These are phyloP conservation scores for Urtica urens DNA, from an alignment of 306 rosid species.

Conservation along the genomic window DNA sequence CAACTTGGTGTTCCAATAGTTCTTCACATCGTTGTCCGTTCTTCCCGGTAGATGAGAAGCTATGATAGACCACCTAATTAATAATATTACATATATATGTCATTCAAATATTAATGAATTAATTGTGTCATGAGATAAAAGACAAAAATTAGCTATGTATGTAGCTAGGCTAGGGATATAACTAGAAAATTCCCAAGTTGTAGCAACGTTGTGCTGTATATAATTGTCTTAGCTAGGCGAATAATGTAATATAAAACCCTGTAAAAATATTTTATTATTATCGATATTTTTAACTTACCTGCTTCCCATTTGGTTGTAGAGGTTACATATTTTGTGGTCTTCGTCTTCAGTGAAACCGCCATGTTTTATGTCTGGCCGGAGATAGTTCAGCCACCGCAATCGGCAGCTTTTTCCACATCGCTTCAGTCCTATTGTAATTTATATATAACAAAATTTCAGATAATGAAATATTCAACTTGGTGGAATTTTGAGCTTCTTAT, in stretches of 20 bases:
- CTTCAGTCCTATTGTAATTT: slow-evolving; percentile 62
- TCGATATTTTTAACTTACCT: slow-evolving; percentile 31
- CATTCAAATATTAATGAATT: no score
- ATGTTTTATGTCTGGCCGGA: slow-evolving; percentile 79
- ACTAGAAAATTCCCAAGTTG: neutral
- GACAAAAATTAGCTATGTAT: no score
- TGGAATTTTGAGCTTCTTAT: no score
- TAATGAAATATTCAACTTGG: no score
- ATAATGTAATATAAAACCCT: no score
- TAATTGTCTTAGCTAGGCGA: no score
- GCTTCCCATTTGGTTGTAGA: slow-evolving; percentile 67
- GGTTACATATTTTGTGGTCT: slow-evolving; percentile 47
- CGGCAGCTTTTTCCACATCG: slow-evolving; percentile 94
- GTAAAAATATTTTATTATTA: no score
- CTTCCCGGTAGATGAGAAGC: slow-evolving; percentile 71
- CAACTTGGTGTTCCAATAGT: slow-evolving; percentile 77
- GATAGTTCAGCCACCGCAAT: slow-evolving; percentile 78
- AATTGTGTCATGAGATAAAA: no score
- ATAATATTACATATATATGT: no score
- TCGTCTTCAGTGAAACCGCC: slow-evolving; percentile 83
- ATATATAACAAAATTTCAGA: no score
- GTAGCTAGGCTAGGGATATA: no score
- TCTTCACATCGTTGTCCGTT: slow-evolving; percentile 89
- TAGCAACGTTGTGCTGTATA: neutral
- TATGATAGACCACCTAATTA: slow-evolving; percentile 68